Percentiles rank a stretch among this genome's conserved stretches.
Conservation (phyloP, 257 asterid genomes). For the Cynanchum wilfordii region DNA sequence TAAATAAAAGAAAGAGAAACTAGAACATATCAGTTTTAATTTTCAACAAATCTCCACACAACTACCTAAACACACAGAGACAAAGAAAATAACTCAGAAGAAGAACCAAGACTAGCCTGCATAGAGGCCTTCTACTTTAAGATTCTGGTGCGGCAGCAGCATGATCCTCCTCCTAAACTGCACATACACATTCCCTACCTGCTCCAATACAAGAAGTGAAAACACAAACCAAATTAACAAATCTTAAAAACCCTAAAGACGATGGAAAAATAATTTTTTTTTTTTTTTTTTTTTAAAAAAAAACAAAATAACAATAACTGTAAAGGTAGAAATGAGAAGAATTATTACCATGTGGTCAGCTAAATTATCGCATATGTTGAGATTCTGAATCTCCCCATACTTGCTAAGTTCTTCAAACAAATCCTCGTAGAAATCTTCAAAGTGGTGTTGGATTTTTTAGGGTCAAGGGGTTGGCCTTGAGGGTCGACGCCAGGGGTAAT, state of each 20-base stretch:
- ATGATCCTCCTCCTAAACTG: conserved; percentile 90
- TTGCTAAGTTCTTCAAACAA: conserved; percentile 84
- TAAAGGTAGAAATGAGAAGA: conserved; percentile 19
- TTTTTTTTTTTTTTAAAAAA: conserved; percentile 12
- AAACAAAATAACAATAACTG: background rate
- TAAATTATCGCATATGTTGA: conserved; percentile 78
- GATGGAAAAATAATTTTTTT: background rate
- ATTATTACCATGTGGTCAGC: conserved; percentile 76
- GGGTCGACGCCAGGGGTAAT: conserved; percentile 86
- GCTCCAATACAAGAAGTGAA: background rate
- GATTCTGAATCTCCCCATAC: conserved; percentile 82
- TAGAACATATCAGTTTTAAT: background rate
- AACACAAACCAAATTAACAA: background rate
- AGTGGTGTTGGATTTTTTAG: conserved; percentile 67
- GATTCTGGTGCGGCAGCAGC: conserved; percentile 76
- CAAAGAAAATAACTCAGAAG: background rate
- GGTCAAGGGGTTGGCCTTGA: conserved; percentile 72
- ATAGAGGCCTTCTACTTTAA: conserved; percentile 68
- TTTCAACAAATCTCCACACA: background rate
- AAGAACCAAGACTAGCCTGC: conserved; percentile 42
- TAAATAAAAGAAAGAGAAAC: too few species aligned
- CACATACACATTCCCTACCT: conserved; percentile 76
- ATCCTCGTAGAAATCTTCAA: conserved; percentile 86
- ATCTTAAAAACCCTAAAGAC: background rate
- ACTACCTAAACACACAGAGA: background rate